Evolutionary conservation across 805 yeast genomes (phyloP).

Genomic region (Kluyveromyces nonfermentans): DNA sequence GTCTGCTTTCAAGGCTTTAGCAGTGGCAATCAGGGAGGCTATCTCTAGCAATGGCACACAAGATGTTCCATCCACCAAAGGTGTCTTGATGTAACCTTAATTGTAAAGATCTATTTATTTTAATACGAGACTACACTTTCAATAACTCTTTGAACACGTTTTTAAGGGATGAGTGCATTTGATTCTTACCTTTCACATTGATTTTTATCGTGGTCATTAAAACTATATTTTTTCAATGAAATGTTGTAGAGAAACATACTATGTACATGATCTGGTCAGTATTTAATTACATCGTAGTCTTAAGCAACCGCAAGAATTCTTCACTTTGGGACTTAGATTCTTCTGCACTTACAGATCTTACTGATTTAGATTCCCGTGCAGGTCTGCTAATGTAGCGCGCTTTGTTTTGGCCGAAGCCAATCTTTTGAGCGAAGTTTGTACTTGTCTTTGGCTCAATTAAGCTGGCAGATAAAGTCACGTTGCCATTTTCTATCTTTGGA

Average conservation of each 20-base stretch:
- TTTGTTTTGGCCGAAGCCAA: conserved; percentile 1
- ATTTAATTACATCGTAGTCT: conserved; percentile 6
- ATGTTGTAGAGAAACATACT: not conserved
- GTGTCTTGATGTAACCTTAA: conserved; percentile 57
- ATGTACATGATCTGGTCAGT: not conserved
- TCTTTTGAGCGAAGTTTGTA: conserved; percentile 1
- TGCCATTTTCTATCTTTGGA: conserved; percentile 34
- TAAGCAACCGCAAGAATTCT: conserved; percentile 13
- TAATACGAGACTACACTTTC: not conserved
- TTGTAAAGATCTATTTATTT: not conserved
- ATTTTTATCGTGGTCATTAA: not conserved
- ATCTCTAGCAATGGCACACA: conserved; percentile 71
- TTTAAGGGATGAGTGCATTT: too few species aligned
- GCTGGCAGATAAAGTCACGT: conserved; percentile 8
- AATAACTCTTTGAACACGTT: not conserved
- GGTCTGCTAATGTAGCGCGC: not conserved
- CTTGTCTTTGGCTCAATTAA: conserved; percentile 3
- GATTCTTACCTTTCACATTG: too few species aligned
- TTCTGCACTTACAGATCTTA: conserved; percentile 9
- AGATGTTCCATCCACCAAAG: conserved; percentile 95
- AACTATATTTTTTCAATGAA: not conserved
- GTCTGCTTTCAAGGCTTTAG: conserved; percentile 92
- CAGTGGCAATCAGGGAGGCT: conserved; percentile 85
- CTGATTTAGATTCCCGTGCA: conserved; percentile 1
- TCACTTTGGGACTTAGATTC: conserved; percentile 12